A percentile compares a stretch with the other conserved stretches of the same genome.
Evolutionary conservation across 2,329 filamentous ascomycete species (phyloP).

Genomic region (Plectosphaerella sp.): DNA sequence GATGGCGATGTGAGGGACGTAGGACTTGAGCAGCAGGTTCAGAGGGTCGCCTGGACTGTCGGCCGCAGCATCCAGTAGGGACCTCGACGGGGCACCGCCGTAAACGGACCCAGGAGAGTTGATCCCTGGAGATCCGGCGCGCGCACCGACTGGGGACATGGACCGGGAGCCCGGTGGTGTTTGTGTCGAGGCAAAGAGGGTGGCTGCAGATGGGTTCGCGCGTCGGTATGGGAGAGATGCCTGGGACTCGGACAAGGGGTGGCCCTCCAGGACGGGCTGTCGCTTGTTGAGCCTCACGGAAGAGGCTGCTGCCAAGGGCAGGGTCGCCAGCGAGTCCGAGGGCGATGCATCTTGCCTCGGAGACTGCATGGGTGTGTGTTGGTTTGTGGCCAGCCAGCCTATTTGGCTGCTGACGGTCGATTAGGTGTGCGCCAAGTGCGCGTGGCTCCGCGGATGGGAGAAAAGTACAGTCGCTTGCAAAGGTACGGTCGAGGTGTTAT

Average conservation of each 20-base stretch:
- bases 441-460: too few species aligned
- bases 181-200: conserved; percentile 61
- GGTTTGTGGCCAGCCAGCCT: not conserved
- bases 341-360: conserved; percentile 58
- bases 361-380: conserved; percentile 59
- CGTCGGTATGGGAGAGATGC: conserved; percentile 48
- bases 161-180: conserved; percentile 66
- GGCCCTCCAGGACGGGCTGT: conserved; percentile 44
- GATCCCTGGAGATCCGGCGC: conserved; percentile 49
- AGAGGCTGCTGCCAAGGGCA: conserved; percentile 59
- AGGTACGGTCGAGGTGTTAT: not conserved
- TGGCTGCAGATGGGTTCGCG: conserved; percentile 54
- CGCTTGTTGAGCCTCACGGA: conserved; percentile 57
- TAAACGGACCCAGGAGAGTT: conserved; percentile 56
- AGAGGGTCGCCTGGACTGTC: conserved; percentile 50
- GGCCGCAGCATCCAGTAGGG: conserved; percentile 36
- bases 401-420: not conserved
- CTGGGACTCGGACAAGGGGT: conserved; percentile 46
- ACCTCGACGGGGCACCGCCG: conserved; percentile 37
- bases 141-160: conserved; percentile 56
- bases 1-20: conserved; percentile 84
- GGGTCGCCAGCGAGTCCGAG: conserved; percentile 64
- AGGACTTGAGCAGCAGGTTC: conserved; percentile 72
- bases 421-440: not conserved
- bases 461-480: not conserved